Percentiles rank a stretch among this genome's conserved stretches.
These are phyloP conservation scores for Barnettozyma hawaiiensis DNA, from an alignment of 1,139 yeast genomes.

Conservation along the genomic window DNA sequence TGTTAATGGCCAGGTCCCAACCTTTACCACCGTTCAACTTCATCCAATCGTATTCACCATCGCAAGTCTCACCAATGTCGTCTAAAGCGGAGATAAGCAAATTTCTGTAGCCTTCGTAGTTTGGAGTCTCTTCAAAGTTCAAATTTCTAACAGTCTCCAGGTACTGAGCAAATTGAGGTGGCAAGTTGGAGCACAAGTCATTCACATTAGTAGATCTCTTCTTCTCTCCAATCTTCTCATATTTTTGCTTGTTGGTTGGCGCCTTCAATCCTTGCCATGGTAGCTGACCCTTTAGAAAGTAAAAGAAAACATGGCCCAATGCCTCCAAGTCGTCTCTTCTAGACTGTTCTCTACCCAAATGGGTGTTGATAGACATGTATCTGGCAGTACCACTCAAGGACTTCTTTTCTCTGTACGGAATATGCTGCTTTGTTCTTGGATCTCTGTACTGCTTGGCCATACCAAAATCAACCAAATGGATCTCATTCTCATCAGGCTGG, in stretches of 20 bases:
- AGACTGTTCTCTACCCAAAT: slow-evolving; percentile 92
- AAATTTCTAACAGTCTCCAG: slow-evolving; percentile 76
- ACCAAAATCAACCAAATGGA: slow-evolving; percentile 81
- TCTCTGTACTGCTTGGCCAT: slow-evolving; percentile 98
- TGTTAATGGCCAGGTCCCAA: slow-evolving; percentile 79
- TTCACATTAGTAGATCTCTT: slow-evolving; percentile 79
- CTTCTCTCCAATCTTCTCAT: slow-evolving; percentile 94
- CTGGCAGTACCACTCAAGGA: slow-evolving; percentile 95
- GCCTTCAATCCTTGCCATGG: slow-evolving; percentile 99
- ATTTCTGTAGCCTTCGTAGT: slow-evolving; percentile 76
- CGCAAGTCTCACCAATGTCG: slow-evolving; percentile 67
- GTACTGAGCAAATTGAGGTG: slow-evolving; percentile 82
- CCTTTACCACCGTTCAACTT: slow-evolving; percentile 87
- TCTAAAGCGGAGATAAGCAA: slow-evolving; percentile 70
- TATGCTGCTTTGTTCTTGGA: slow-evolving; percentile 90
- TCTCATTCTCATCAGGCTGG: slow-evolving; percentile 49
- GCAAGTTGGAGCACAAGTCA: slow-evolving; percentile 77
- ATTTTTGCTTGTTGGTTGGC: slow-evolving; percentile 94
- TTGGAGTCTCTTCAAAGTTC: slow-evolving; percentile 92
- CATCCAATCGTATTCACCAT: slow-evolving; percentile 94
- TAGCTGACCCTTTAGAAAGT: slow-evolving; percentile 85
- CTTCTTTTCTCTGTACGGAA: slow-evolving; percentile 93
- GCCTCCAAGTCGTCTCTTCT: slow-evolving; percentile 96
- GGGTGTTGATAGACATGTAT: slow-evolving; percentile 96
- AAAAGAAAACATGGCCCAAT: slow-evolving; percentile 91